A percentile compares a stretch with the other conserved stretches of the same genome.
Conservation (phyloP, 768 basidiomycete species). For the Amanita thiersii region DNA sequence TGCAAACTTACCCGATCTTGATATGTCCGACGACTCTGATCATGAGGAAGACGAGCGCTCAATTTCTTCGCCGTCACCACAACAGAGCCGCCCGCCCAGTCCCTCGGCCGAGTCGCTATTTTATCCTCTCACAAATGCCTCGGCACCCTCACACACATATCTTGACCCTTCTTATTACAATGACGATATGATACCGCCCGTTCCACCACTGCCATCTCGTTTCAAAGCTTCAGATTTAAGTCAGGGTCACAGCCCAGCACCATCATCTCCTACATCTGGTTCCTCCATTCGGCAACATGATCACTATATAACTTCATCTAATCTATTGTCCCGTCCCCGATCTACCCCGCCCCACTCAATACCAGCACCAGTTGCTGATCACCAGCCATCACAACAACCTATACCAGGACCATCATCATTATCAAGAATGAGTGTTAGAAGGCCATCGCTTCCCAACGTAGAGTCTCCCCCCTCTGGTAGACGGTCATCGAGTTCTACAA, state of each 20-base stretch:
- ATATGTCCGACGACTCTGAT: conserved; percentile 19
- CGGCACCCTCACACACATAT: conserved; percentile 37
- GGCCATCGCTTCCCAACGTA: conserved; percentile 2
- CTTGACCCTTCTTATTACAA: conserved; percentile 33
- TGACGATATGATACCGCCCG: conserved; percentile 24
- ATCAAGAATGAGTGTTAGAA: background rate
- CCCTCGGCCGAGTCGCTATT: conserved; percentile 42
- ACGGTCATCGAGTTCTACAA: background rate
- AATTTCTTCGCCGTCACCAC: conserved; percentile 16
- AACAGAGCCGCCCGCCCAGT: conserved; percentile 21
- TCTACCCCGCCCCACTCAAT: conserved; percentile 20
- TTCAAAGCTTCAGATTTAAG: background rate
- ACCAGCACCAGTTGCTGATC: background rate
- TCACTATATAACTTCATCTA: background rate
- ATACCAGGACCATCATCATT: background rate
- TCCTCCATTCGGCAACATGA: too few relatives aligned
- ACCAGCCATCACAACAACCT: background rate
- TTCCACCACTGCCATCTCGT: conserved; percentile 27
- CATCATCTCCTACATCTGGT: background rate
- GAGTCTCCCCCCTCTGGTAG: background rate
- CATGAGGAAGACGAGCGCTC: conserved; percentile 25
- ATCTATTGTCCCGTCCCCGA: conserved; percentile 10
- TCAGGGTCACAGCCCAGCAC: background rate
- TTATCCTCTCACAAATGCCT: conserved; percentile 30
- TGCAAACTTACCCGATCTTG: conserved; percentile 12